phyloP scores from a whole-genome alignment of 768 basidiomycete genomes.

The Auriscalpium orientale region DNA sequence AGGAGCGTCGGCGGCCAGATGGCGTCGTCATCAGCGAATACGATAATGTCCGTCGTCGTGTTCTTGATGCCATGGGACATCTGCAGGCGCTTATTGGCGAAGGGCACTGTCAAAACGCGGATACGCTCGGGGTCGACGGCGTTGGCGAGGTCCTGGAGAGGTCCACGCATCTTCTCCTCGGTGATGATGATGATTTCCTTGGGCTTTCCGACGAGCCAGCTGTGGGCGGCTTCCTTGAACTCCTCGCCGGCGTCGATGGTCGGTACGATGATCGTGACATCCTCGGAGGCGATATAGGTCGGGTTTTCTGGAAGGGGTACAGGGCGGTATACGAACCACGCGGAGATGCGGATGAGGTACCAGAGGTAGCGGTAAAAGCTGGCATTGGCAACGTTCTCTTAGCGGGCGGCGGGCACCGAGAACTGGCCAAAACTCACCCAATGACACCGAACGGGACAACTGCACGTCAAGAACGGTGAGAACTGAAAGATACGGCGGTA shows the following conservation, averaged over 20 bases:
- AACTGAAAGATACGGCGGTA: not conserved
- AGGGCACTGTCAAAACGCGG: conserved; percentile 83
- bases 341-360: conserved; percentile 80
- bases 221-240: conserved; percentile 88
- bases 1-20: conserved; percentile 92
- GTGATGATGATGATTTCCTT: conserved; percentile 75
- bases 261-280: conserved; percentile 94
- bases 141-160: conserved; percentile 83
- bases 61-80: conserved; percentile 92
- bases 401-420: not conserved
- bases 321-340: conserved; percentile 77
- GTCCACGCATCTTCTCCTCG: conserved; percentile 86
- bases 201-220: conserved; percentile 88
- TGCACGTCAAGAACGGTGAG: conserved; percentile 23
- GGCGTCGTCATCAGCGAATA: conserved; percentile 93
- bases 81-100: conserved; percentile 89
- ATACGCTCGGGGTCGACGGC: conserved; percentile 79
- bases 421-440: conserved; percentile 45
- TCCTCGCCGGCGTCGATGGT: conserved; percentile 95
- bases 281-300: conserved; percentile 83
- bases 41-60: conserved; percentile 86
- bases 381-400: not conserved
- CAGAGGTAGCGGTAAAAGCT: conserved; percentile 93
- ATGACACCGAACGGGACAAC: conserved; percentile 88
- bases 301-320: conserved; percentile 86